A percentile compares a stretch with the other conserved stretches of the same genome.
phyloP scores from a whole-genome alignment of 179 eudicot species.

The Nepenthes alata region DNA sequence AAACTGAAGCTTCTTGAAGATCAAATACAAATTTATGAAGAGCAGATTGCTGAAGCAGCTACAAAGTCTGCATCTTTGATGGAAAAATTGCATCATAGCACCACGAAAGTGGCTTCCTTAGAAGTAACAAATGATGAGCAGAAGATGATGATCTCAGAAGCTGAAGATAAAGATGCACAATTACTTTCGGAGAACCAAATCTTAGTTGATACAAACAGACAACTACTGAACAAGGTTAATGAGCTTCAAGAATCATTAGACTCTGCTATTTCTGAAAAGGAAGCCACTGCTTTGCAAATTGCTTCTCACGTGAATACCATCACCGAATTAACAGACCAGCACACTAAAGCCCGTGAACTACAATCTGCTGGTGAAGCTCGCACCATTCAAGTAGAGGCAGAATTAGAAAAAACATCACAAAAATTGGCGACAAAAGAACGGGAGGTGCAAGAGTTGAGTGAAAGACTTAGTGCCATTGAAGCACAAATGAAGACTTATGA shows the following conservation, averaged over 20 bases:
- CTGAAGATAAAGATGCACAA: conserved; percentile 48
- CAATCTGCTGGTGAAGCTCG: conserved; percentile 19
- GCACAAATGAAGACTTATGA: conserved; percentile 11
- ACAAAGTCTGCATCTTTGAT: no score
- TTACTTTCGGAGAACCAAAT: conserved; percentile 51
- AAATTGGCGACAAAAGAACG: conserved; percentile 13
- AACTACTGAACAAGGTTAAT: conserved; percentile 47
- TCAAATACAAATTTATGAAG: conserved; percentile 26
- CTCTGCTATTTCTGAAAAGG: conserved; percentile 42
- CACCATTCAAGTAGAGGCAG: not conserved
- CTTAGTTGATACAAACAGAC: conserved; percentile 50
- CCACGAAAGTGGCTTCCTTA: no score
- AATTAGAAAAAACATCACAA: conserved; percentile 4
- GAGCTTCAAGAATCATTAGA: conserved; percentile 50
- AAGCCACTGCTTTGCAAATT: conserved; percentile 40
- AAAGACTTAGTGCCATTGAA: conserved; percentile 12
- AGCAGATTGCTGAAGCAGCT: conserved; percentile 18
- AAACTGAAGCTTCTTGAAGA: conserved; percentile 45
- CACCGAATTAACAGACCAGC: conserved; percentile 21
- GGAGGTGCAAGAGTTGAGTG: conserved; percentile 13
- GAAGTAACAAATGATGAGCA: conserved; percentile 6
- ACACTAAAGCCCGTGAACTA: conserved; percentile 15
- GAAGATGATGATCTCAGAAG: conserved; percentile 18
- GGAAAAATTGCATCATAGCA: no score
- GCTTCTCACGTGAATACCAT: conserved; percentile 63